Percentiles rank a stretch among this genome's conserved stretches.
Conservation (phyloP, 2,329 filamentous ascomycete species). For the Neurospora crassa region DNA sequence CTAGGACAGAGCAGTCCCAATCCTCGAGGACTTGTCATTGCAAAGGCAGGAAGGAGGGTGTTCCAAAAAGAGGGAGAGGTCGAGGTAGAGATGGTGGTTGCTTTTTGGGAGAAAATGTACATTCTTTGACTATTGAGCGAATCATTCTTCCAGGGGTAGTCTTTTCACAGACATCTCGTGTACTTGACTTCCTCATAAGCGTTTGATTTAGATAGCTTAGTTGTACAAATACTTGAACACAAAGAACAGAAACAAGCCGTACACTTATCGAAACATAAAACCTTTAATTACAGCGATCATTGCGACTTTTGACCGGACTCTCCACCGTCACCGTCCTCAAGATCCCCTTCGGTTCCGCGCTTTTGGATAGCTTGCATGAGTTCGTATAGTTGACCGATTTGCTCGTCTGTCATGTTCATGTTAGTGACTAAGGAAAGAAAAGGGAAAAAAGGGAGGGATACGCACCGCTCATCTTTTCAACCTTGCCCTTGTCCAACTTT, state of each 20-base stretch:
- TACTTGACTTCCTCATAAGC: background rate
- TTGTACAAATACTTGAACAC: background rate
- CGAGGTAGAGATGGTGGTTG: background rate
- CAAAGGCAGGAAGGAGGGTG: background rate
- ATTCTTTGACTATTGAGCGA: background rate
- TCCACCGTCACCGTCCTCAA: background rate
- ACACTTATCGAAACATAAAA: background rate
- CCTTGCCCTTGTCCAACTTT: constrained; percentile 71
- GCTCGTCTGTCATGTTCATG: constrained; percentile 51
- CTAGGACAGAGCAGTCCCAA: background rate
- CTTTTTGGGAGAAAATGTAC: background rate
- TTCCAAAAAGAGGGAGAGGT: background rate
- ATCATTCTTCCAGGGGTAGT: background rate
- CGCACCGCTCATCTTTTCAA: constrained; percentile 91
- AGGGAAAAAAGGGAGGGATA: constrained; percentile 9
- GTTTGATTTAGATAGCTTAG: background rate
- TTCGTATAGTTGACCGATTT: constrained; percentile 88
- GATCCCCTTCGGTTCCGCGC: constrained; percentile 12
- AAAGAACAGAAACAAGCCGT: background rate
- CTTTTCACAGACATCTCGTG: background rate
- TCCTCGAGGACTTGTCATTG: background rate
- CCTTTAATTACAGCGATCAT: background rate
- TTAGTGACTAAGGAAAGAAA: background rate
- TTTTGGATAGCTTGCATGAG: constrained; percentile 71
- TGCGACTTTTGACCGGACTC: background rate